These are phyloP conservation scores for Xylaria sp. DNA, from an alignment of 2,329 filamentous ascomycete species.

Conservation along the genomic window DNA sequence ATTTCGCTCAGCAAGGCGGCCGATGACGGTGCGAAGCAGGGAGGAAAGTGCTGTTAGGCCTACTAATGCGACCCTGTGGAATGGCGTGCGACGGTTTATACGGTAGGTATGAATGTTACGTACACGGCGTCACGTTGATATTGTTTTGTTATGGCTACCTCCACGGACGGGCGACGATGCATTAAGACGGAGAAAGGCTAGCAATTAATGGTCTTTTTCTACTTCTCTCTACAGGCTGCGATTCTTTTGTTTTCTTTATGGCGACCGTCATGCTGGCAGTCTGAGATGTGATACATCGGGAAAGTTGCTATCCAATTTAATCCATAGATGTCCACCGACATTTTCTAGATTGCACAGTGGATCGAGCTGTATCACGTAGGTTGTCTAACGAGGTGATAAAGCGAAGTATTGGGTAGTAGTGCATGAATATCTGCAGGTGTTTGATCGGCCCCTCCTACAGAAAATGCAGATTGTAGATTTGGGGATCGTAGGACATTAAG, in stretches of 20 bases:
- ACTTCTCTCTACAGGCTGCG: constrained; percentile 40
- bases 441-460: constrained; percentile 4
- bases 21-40: constrained; percentile 78
- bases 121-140: constrained; percentile 48
- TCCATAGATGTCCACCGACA: constrained; percentile 37
- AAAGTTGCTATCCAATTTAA: constrained; percentile 42
- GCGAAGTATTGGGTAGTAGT: constrained; percentile 3
- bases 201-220: constrained; percentile 41
- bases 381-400: background rate
- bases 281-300: constrained; percentile 40
- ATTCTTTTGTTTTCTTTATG: constrained; percentile 40
- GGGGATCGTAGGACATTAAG: background rate
- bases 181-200: constrained; percentile 41
- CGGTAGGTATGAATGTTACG: constrained; percentile 51
- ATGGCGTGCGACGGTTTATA: constrained; percentile 47
- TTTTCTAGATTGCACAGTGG: background rate
- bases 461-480: background rate
- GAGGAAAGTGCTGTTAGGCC: constrained; percentile 81
- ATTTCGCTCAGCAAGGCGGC: constrained; percentile 89
- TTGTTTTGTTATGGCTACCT: constrained; percentile 41
- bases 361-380: background rate
- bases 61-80: constrained; percentile 36
- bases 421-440: constrained; percentile 4
- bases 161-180: constrained; percentile 41
- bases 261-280: constrained; percentile 36